Evolutionary conservation across 2,329 filamentous ascomycete species (phyloP).

Genomic region (Hypoxylon sp.): DNA sequence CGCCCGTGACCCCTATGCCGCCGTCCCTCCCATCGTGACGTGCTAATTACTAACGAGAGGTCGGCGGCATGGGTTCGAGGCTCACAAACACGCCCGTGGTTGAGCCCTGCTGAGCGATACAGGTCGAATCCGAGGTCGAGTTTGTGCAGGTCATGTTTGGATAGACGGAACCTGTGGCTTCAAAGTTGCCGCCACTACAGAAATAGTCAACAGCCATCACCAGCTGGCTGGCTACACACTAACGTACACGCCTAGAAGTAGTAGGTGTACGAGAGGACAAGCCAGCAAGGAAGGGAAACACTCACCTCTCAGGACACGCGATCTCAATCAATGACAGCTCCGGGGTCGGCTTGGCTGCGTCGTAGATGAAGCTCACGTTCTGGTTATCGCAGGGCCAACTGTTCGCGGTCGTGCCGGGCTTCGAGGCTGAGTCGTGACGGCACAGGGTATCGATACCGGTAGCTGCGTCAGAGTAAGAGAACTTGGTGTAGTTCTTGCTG

Average conservation of each 20-base stretch:
- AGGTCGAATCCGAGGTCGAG: conserved; percentile 34
- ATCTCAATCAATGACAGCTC: conserved; percentile 42
- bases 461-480: conserved; percentile 39
- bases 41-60: conserved; percentile 14
- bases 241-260: too few species aligned
- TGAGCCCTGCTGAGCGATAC: conserved; percentile 30
- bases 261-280: neutral
- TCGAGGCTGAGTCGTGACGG: conserved; percentile 41
- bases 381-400: conserved; percentile 41
- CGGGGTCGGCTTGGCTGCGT: conserved; percentile 36
- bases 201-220: conserved; percentile 22
- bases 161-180: conserved; percentile 38
- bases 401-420: conserved; percentile 25
- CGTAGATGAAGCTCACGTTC: conserved; percentile 43
- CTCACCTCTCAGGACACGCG: conserved; percentile 43
- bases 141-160: conserved; percentile 39
- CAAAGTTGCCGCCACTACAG: conserved; percentile 29
- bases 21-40: neutral
- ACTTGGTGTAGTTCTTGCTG: conserved; percentile 35
- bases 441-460: conserved; percentile 43
- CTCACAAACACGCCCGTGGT: conserved; percentile 38
- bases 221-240: too few species aligned
- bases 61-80: conserved; percentile 33
- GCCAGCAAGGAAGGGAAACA: neutral
- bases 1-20: neutral